Conservation (phyloP, 768 basidiomycete species). For the Suillus alpinus region DNA sequence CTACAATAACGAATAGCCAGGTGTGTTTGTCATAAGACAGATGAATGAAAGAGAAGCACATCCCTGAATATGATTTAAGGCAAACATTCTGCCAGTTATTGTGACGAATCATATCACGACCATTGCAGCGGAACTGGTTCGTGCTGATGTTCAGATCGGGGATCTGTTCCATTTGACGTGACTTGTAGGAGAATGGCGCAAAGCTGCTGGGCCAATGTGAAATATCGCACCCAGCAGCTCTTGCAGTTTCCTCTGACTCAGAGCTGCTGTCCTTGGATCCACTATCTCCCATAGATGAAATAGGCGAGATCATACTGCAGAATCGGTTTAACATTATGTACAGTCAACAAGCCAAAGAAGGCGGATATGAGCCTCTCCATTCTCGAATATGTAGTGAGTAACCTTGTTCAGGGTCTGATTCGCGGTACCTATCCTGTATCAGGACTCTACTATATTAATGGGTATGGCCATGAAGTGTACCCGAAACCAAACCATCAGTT, state of each 20-base stretch:
- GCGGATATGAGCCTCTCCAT: conserved; percentile 50
- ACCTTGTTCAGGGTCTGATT: conserved; percentile 12
- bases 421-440: conserved; percentile 8
- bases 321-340: conserved; percentile 63
- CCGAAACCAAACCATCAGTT: conserved; percentile 85
- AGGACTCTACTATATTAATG: conserved; percentile 88
- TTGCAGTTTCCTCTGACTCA: conserved; percentile 24
- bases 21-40: conserved; percentile 23
- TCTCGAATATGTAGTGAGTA: conserved; percentile 63
- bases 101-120: conserved; percentile 96
- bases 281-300: conserved; percentile 50
- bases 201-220: conserved; percentile 89
- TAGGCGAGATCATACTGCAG: conserved; percentile 46
- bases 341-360: conserved; percentile 48
- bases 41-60: conserved; percentile 2
- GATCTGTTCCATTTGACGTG: conserved; percentile 5
- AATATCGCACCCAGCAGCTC: conserved; percentile 79
- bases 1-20: conserved; percentile 84
- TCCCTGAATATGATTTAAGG: conserved; percentile 33
- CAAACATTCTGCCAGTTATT: conserved; percentile 85
- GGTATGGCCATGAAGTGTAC: conserved; percentile 89
- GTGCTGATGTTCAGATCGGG: conserved; percentile 13
- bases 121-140: conserved; percentile 83
- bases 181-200: conserved; percentile 62
- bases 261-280: conserved; percentile 34